Evolutionary conservation across 768 basidiomycete genomes (phyloP).

Genomic region (Kwoniella sp.): DNA sequence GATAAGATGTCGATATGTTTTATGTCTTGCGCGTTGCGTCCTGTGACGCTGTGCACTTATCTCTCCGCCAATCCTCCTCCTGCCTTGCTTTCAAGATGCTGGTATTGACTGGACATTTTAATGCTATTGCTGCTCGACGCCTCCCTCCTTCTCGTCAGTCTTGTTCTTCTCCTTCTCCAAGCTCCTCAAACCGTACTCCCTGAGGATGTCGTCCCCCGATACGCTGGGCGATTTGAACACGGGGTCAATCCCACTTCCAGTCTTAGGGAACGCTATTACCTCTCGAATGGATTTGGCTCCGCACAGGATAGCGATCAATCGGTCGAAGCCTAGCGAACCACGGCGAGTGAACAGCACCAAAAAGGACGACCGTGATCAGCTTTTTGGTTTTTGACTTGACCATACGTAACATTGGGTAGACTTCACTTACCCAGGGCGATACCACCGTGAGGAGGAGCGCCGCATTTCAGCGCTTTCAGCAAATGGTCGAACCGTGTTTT

Average conservation of each 20-base stretch:
- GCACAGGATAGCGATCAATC: constrained; percentile 87
- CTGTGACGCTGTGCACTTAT: too few relatives aligned
- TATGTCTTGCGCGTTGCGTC: too few relatives aligned
- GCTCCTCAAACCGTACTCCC: constrained; percentile 45
- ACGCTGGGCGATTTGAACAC: constrained; percentile 86
- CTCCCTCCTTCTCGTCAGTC: constrained; percentile 3
- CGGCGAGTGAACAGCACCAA: too few relatives aligned
- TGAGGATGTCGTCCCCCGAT: constrained; percentile 39
- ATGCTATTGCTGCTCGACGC: constrained; percentile 1
- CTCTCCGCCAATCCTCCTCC: neutral
- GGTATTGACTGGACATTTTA: too few relatives aligned
- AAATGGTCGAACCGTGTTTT: constrained; percentile 78
- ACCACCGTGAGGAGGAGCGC: constrained; percentile 94
- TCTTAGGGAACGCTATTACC: constrained; percentile 96
- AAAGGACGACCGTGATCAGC: neutral
- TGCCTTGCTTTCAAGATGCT: neutral
- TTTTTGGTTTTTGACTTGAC: neutral
- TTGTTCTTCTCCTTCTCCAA: constrained; percentile 7
- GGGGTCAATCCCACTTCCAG: constrained; percentile 76
- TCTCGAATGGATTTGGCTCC: constrained; percentile 84
- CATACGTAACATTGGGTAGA: neutral
- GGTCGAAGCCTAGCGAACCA: constrained; percentile 84
- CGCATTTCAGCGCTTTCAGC: constrained; percentile 79
- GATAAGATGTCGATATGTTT: too few relatives aligned
- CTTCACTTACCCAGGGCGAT: constrained; percentile 75